Base-by-base conservation (phyloP, 495 filamentous ascomycete genomes). In the Hypoxylon rickii region DNA sequence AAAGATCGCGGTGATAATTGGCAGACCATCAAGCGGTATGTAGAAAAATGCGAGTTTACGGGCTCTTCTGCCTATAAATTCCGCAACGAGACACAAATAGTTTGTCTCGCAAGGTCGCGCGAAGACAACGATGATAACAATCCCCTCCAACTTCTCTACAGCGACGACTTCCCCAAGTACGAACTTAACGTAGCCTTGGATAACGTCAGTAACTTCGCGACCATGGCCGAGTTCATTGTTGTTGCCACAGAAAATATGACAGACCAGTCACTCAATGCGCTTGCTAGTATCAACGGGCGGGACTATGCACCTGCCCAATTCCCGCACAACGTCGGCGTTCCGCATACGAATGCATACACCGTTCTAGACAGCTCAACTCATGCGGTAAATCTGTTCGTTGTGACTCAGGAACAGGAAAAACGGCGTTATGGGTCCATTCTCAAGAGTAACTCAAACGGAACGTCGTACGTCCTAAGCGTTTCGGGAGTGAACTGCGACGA, bases 381-480 rank as follows among this genome's bases (percentile, higher is more conserved):
- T 72, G 87, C 94, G 6, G 78, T 97, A 43, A 97, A 97, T 76
- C 71, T 99, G 48, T 91, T 96, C 54, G 92, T 97, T 12, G 89
- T 85, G 2, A 86, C 89, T 41, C 86, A 86, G 50, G 77, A 75
- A 19, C 71, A 72, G 6, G 62, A 75, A 18, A 85, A 79, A 2
- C 80, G 78, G 26, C 83, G 85, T 46, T 90, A 88, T 57, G 94
- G 94, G n/a, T 84, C 84, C 18, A 86, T 99, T 44, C 80, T 99
- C 65, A 97, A 97, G 80, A 96, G 90, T 61, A 99, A 99, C 73
- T 96, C 89, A 63, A 97, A 97, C 66, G 94, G 94, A 31, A 97
- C 94, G 0, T 92, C 88, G 2, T 99, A 97, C 61, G 89, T 95
- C 16, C 74, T 92, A 42, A 92, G 88, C 69, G 73, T 93, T 7